Conservation (phyloP, 2,329 filamentous ascomycete species). For the Chlorencoelia australis region DNA sequence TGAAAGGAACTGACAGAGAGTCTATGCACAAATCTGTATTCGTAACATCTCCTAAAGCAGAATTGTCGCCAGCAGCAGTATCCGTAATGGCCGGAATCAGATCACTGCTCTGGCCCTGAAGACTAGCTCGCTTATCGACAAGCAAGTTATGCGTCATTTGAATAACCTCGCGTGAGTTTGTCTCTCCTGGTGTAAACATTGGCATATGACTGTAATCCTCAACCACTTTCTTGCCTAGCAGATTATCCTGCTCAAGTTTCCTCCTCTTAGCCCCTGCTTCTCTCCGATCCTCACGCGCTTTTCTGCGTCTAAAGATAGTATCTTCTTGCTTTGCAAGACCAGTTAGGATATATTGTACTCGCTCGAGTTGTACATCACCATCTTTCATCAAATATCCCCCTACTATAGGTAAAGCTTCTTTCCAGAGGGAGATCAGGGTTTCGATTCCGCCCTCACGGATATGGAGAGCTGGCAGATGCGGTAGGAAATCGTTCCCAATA, state of each 20-base stretch:
- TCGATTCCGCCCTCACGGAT: slow-evolving; percentile 97
- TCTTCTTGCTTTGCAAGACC: slow-evolving; percentile 90
- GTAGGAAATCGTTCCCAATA: slow-evolving; percentile 96
- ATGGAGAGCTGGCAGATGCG: slow-evolving; percentile 92
- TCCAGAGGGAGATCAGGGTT: slow-evolving; percentile 92
- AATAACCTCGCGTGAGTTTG: slow-evolving; percentile 14
- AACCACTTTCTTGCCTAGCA: slow-evolving; percentile 27
- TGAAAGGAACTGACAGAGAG: slow-evolving; percentile 49
- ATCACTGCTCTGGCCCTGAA: slow-evolving; percentile 53
- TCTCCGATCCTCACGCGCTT: slow-evolving; percentile 74
- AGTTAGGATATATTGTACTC: slow-evolving; percentile 78
- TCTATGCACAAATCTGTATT: too few species aligned
- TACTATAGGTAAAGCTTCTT: slow-evolving; percentile 82
- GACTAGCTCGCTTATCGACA: slow-evolving; percentile 46
- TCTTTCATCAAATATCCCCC: slow-evolving; percentile 95
- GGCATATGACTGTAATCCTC: slow-evolving; percentile 19
- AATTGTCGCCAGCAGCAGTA: too few species aligned
- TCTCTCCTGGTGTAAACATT: slow-evolving; percentile 21
- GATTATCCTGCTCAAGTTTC: slow-evolving; percentile 55
- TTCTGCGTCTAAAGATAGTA: slow-evolving; percentile 80
- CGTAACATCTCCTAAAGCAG: too few species aligned
- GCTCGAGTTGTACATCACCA: slow-evolving; percentile 76
- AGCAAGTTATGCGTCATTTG: slow-evolving; percentile 40
- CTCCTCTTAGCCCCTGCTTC: slow-evolving; percentile 72
- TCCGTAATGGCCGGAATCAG: too few species aligned